Percentiles rank a stretch among this genome's conserved stretches.
These are phyloP conservation scores for Ceratocystis colombiana DNA, from an alignment of 2,329 filamentous ascomycete genomes.

Conservation along the genomic window DNA sequence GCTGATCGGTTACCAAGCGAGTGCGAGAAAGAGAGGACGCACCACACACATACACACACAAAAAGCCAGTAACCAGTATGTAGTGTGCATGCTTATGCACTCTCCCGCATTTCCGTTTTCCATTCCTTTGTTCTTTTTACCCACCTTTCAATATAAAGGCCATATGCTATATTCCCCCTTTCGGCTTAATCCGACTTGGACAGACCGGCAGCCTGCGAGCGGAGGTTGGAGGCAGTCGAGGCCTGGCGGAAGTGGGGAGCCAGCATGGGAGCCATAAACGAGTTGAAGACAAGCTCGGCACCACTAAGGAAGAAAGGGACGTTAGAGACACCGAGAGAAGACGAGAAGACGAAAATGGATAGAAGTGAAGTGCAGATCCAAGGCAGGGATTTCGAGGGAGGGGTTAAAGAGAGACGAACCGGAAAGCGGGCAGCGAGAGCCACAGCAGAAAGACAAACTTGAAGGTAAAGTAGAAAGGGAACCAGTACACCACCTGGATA, in stretches of 20 bases:
- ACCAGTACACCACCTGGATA: slow-evolving; percentile 81
- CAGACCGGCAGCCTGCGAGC: slow-evolving; percentile 65
- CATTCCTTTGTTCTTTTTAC: too few species aligned
- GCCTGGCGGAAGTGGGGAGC: slow-evolving; percentile 73
- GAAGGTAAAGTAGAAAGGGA: slow-evolving; percentile 99
- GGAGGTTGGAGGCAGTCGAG: slow-evolving; percentile 76
- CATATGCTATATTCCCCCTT: too few species aligned
- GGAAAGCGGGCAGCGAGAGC: slow-evolving; percentile 91
- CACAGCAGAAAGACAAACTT: slow-evolving; percentile 97
- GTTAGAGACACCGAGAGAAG: too few species aligned
- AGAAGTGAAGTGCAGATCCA: too few species aligned
- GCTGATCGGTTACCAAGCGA: too few species aligned
- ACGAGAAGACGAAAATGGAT: too few species aligned
- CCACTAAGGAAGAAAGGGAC: slow-evolving; percentile 47
- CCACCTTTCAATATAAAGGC: background rate
- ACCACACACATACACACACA: background rate
- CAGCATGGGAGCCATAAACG: slow-evolving; percentile 83
- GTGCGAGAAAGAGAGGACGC: background rate
- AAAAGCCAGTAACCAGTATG: background rate
- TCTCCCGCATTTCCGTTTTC: too few species aligned
- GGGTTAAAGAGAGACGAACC: slow-evolving; percentile 49
- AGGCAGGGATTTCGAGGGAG: slow-evolving; percentile 11
- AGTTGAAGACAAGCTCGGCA: slow-evolving; percentile 93
- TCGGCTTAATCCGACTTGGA: slow-evolving; percentile 55
- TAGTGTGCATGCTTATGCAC: background rate